Percentiles rank a stretch among this genome's conserved stretches.
These are phyloP conservation scores for Xerocomus spinulosus DNA, from an alignment of 768 basidiomycete genomes.

Conservation along the genomic window DNA sequence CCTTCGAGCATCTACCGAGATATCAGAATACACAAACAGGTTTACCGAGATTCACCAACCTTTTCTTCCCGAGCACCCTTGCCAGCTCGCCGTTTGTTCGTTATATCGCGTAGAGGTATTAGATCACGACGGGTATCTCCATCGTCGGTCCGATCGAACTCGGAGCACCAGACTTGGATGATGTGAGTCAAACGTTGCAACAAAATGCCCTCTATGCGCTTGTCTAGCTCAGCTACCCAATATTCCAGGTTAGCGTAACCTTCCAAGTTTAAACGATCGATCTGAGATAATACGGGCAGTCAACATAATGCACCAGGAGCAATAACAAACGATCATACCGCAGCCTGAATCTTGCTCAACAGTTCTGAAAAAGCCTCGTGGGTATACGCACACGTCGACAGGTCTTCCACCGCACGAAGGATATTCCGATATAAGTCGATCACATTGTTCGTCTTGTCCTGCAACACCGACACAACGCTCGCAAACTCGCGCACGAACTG, in stretches of 20 bases:
- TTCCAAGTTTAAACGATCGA: constrained; percentile 92
- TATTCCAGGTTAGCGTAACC: constrained; percentile 92
- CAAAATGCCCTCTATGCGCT: constrained; percentile 78
- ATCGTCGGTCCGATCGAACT: constrained; percentile 78
- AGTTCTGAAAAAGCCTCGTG: constrained; percentile 77
- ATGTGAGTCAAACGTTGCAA: constrained; percentile 70
- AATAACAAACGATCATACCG: constrained; percentile 44
- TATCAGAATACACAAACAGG: background rate
- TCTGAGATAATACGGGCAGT: constrained; percentile 40
- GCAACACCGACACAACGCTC: constrained; percentile 84
- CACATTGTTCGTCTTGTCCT: constrained; percentile 94
- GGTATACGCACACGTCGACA: constrained; percentile 82
- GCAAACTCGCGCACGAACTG: constrained; percentile 96
- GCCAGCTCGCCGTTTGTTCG: constrained; percentile 63
- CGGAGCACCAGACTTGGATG: constrained; percentile 81
- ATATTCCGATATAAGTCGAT: constrained; percentile 91
- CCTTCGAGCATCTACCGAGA: constrained; percentile 59
- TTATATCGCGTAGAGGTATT: constrained; percentile 46
- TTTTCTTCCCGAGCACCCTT: constrained; percentile 78
- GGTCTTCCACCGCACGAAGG: constrained; percentile 76
- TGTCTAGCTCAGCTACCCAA: constrained; percentile 83
- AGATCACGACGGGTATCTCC: constrained; percentile 55
- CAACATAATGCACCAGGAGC: background rate
- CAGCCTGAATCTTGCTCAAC: constrained; percentile 76
- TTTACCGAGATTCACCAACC: constrained; percentile 35